Evolutionary conservation across 176 grass and related monocot genomes (phyloP).

Genomic region (Triticum aestivum): IWGSC_CS_RefSeq_v2.1 NC_057810.1:210075047-210075546

Average conservation of each 20-base stretch:
- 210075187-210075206: not conserved
- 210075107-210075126: too few species aligned
- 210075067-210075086: too few species aligned
- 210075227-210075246: not conserved
- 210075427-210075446: not conserved
- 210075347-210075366: not conserved
- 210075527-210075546: slow-evolving; percentile 98
- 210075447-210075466: not conserved
- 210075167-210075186: not conserved
- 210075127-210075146: too few species aligned
- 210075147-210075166: too few species aligned
- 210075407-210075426: not conserved
- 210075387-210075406: not conserved
- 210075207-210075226: not conserved
- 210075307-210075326: slow-evolving; percentile 14
- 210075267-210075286: not conserved
- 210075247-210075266: not conserved
- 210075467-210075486: slow-evolving; percentile 85
- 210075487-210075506: slow-evolving; percentile 95
- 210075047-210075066: too few species aligned
- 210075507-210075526: slow-evolving; percentile 97
- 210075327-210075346: not conserved
- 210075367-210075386: not conserved
- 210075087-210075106: too few species aligned
- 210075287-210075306: not conserved